These are phyloP conservation scores for Venturia oleaginea DNA, from an alignment of 2,329 filamentous ascomycete species.

Conservation along the genomic window DNA sequence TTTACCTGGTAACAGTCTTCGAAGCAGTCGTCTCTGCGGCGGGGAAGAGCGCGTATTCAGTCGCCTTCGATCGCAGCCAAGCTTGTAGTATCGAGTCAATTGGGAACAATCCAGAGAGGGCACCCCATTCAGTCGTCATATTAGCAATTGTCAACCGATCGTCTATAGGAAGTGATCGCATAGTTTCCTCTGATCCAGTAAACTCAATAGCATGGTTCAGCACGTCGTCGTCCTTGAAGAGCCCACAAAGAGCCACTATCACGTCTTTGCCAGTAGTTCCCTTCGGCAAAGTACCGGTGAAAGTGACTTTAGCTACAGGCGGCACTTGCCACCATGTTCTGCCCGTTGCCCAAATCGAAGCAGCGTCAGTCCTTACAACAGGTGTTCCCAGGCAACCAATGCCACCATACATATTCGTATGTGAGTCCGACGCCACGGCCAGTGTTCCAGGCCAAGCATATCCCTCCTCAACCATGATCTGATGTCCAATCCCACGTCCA, in stretches of 20 bases:
- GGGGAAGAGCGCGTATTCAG: slow-evolving; percentile 54
- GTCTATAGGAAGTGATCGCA: slow-evolving; percentile 63
- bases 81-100: slow-evolving; percentile 61
- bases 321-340: slow-evolving; percentile 86
- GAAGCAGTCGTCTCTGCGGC: slow-evolving; percentile 37
- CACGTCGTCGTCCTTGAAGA: slow-evolving; percentile 82
- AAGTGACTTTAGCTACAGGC: slow-evolving; percentile 68
- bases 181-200: slow-evolving; percentile 67
- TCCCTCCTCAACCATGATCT: slow-evolving; percentile 82
- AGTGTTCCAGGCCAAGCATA: slow-evolving; percentile 80
- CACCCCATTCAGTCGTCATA: slow-evolving; percentile 79
- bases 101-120: slow-evolving; percentile 67
- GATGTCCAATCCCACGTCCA: slow-evolving; percentile 77
- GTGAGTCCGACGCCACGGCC: slow-evolving; percentile 67
- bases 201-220: slow-evolving; percentile 90
- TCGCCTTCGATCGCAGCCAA: slow-evolving; percentile 74
- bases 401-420: slow-evolving; percentile 78
- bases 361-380: slow-evolving; percentile 80
- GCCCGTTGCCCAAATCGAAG: slow-evolving; percentile 74
- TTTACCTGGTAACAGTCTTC: slow-evolving; percentile 38
- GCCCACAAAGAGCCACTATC: slow-evolving; percentile 76
- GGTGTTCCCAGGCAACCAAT: slow-evolving; percentile 67
- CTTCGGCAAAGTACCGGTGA: slow-evolving; percentile 63
- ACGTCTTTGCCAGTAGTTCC: slow-evolving; percentile 92
- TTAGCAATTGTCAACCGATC: slow-evolving; percentile 66